phyloP scores from a whole-genome alignment of 768 basidiomycete species.

The Hericium alpestre region DNA sequence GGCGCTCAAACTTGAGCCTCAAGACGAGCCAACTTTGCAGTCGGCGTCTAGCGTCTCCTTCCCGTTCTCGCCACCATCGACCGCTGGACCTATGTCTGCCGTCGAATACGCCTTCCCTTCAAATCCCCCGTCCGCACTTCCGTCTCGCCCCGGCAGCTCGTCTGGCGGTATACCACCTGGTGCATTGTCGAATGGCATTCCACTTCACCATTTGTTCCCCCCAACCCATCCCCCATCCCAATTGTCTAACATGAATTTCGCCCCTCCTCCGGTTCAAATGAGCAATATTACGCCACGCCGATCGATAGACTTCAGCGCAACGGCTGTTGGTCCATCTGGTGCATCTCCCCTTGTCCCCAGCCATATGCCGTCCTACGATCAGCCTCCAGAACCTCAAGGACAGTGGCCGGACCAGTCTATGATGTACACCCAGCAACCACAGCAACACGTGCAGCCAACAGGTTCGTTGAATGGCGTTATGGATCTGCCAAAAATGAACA shows the following conservation, averaged over 20 bases:
- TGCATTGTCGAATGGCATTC: slow-evolving; percentile 11
- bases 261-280: slow-evolving; percentile 13
- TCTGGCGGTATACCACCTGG: slow-evolving; percentile 15
- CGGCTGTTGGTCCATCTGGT: slow-evolving; percentile 13
- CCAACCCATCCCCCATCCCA: not conserved
- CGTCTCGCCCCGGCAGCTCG: slow-evolving; percentile 25
- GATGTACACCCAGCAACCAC: not conserved
- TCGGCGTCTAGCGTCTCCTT: slow-evolving; percentile 11
- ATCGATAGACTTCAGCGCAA: slow-evolving; percentile 14
- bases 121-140: slow-evolving; percentile 13
- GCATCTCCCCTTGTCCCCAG: slow-evolving; percentile 10
- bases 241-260: slow-evolving; percentile 8
- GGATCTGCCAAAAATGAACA: slow-evolving; percentile 11
- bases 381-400: slow-evolving; percentile 13
- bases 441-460: slow-evolving; percentile 20
- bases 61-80: slow-evolving; percentile 13
- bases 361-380: slow-evolving; percentile 23
- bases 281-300: slow-evolving; percentile 11
- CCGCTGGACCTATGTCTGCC: slow-evolving; percentile 8
- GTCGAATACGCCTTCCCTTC: slow-evolving; percentile 9
- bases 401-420: slow-evolving; percentile 2
- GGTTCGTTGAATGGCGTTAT: slow-evolving; percentile 14
- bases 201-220: slow-evolving; percentile 5
- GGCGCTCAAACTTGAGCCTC: slow-evolving; percentile 38
- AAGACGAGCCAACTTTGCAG: slow-evolving; percentile 27